Evolutionary conservation across 371 early-diverging fungal species (phyloP), one percentile per base, ranked within the genome.

Genomic region (Fennellomyces sp.): DNA sequence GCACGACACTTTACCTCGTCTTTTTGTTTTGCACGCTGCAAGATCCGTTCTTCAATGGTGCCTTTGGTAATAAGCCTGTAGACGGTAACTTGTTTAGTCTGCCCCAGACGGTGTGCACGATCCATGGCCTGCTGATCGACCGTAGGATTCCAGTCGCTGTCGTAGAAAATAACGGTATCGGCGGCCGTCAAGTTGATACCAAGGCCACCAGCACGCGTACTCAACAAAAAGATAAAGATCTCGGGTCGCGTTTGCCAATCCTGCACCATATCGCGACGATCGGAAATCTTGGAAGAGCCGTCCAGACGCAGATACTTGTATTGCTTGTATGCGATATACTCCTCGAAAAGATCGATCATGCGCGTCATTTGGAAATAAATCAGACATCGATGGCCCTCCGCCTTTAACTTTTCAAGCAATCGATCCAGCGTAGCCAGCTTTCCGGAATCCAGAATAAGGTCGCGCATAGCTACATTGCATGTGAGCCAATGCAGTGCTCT

Each of bases 131-230:
- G 99, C 76, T 96, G 91, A 78, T 99, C 98, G 27, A 96, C 94
- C 0, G 94, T 95, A 7, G 99, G 99, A 69, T 99, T 99, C 96
- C 97, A 99, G 78, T 99, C 99, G 51, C 90, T 90, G 75, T 99
- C 99, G 70, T 96, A 99, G 75, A 99, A 95, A 68, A 99, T 97
- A 26, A 98, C 98, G 0, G 99, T 99, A 73, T 99, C 99, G 0
- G 99, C 99, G 2, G 99, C 99, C 0, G 99, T 99, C 68, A 99
- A 83, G 70, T 99, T 99, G 70, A 99, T 94, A 63, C 99, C 99
- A 33, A 99, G 83, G 12, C 99, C 99, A 67, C 99, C 99, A 21
- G 99, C 99, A 56, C 99, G 88, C 4, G 99, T 99, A 72, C 93
- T 92, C 39, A 99, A 88, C 72, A 99, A 72, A 70, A 99, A 99